phyloP scores from a whole-genome alignment of 768 basidiomycete species.

The Leccinum rimulosum region DNA sequence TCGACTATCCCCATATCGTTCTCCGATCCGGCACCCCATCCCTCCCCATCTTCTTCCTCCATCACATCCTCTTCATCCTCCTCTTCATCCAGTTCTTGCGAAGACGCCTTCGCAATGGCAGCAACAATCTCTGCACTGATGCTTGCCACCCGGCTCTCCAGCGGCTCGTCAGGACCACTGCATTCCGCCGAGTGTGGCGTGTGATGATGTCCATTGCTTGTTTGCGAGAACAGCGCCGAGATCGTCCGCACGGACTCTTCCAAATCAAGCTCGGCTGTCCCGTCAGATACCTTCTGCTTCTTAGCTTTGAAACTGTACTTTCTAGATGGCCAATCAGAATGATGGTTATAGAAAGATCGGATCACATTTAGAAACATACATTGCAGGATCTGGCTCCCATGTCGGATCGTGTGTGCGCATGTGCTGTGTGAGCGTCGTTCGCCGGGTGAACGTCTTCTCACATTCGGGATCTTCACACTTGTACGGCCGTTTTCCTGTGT shows the following conservation, averaged over 20 bases:
- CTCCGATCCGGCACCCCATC: conserved; percentile 43
- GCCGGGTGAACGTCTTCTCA: conserved; percentile 84
- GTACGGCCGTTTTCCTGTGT: conserved; percentile 83
- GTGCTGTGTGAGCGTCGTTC: conserved; percentile 81
- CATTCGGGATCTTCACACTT: conserved; percentile 81
- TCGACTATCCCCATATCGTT: conserved; percentile 49
- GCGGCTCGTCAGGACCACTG: conserved; percentile 35
- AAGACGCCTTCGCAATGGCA: conserved; percentile 72
- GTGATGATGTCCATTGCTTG: conserved; percentile 36
- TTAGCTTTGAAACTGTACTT: conserved; percentile 81
- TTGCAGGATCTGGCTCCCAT: conserved; percentile 82
- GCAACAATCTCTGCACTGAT: conserved; percentile 81
- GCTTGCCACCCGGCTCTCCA: conserved; percentile 68
- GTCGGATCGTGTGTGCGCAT: conserved; percentile 85
- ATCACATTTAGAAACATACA: conserved; percentile 47
- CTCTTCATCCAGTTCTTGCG: conserved; percentile 55
- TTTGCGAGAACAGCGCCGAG: conserved; percentile 61
- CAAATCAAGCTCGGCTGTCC: conserved; percentile 57
- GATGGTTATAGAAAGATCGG: background rate
- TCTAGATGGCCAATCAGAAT: conserved; percentile 37
- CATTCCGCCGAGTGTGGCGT: conserved; percentile 33
- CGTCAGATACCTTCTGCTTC: conserved; percentile 49
- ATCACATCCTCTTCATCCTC: conserved; percentile 45
- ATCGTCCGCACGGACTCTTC: conserved; percentile 76
- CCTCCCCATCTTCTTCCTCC: conserved; percentile 41